Base-by-base conservation (phyloP, 495 filamentous ascomycete species). In the Hypoxylon subgilvum region DNA sequence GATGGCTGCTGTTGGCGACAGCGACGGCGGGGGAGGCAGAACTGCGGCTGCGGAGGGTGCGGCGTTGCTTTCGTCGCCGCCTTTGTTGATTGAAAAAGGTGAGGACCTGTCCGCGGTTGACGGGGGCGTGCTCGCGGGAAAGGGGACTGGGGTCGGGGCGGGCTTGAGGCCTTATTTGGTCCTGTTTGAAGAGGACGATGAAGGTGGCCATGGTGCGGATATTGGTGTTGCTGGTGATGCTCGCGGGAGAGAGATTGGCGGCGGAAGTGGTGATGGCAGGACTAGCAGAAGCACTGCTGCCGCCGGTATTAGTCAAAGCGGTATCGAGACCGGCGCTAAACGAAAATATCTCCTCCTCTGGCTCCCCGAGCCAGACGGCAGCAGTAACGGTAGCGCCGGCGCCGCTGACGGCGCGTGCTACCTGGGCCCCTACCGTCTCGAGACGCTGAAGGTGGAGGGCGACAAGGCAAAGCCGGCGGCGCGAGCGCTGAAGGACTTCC, bases 381-480 rank as follows among this genome's bases (percentile, higher is more conserved):
- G 8, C 3, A 34, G 3, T 12, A 30, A 30, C 27, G 27, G 27
- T 30, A 10, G 27, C 27, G 27, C 27, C 28, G 14, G 10, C 43
- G 2, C 34, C 41, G 28, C 51, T 8, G 16, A 4, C 27, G 38
- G 16, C 1, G 23, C 12, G 23, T 44, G 65, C 19, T 61, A 55
- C 32, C 23, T 67, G 22, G 65, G 57, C 25, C 47, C 55, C 19
- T 38, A 64, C 38, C 60, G 66, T 19, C 35, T 76, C 13, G 48
- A 57, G 9, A 43, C 7, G 1, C 49, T 76, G 22, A 73, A 72
- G 54, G 67, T 72, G 1, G 74, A 78, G 43, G 72, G 75, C 17
- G 46, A 67, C 2, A 38, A 12, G 49, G 34, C 52, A 27, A 57
- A 54, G 27, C 41, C 57, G 6, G 52, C 72, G 34, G 36, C 25